Evolutionary conservation across 495 filamentous ascomycete species (phyloP).

Genomic region (Penicillium egyptiacum): DNA sequence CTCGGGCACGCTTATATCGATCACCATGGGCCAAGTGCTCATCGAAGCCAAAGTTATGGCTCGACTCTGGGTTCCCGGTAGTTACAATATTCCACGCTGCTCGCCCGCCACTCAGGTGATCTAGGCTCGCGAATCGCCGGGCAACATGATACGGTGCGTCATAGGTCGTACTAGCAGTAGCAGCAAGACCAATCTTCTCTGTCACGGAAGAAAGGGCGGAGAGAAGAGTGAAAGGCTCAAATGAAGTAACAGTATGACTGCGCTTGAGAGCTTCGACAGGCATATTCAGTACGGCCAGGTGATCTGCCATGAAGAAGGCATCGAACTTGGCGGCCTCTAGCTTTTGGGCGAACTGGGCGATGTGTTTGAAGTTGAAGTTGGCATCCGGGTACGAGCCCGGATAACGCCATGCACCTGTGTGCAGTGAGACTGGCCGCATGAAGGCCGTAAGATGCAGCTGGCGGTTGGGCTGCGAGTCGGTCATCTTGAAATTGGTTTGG

Average conservation of each 20-base stretch:
- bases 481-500: constrained; percentile 12
- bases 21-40: constrained; percentile 39
- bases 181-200: constrained; percentile 49
- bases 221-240: constrained; percentile 50
- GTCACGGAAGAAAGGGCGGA: constrained; percentile 49
- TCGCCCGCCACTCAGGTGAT: constrained; percentile 60
- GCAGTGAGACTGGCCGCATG: constrained; percentile 58
- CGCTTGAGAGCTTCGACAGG: constrained; percentile 56
- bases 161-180: constrained; percentile 61
- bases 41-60: constrained; percentile 38
- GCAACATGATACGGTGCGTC: constrained; percentile 66
- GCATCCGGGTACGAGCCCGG: constrained; percentile 55
- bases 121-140: constrained; percentile 59
- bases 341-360: constrained; percentile 54
- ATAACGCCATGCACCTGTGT: constrained; percentile 60
- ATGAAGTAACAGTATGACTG: constrained; percentile 57
- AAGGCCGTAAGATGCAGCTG: constrained; percentile 58
- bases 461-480: constrained; percentile 14
- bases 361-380: constrained; percentile 58
- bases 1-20: constrained; percentile 41
- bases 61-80: constrained; percentile 39
- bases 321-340: constrained; percentile 61
- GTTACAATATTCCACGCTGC: constrained; percentile 46
- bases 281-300: constrained; percentile 59
- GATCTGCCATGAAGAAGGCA: constrained; percentile 64